A percentile compares a stretch with the other conserved stretches of the same genome.
These are phyloP conservation scores for Schizophyllum commune DNA, from an alignment of 1,284 basidiomycete species.

Conservation along the genomic window DNA sequence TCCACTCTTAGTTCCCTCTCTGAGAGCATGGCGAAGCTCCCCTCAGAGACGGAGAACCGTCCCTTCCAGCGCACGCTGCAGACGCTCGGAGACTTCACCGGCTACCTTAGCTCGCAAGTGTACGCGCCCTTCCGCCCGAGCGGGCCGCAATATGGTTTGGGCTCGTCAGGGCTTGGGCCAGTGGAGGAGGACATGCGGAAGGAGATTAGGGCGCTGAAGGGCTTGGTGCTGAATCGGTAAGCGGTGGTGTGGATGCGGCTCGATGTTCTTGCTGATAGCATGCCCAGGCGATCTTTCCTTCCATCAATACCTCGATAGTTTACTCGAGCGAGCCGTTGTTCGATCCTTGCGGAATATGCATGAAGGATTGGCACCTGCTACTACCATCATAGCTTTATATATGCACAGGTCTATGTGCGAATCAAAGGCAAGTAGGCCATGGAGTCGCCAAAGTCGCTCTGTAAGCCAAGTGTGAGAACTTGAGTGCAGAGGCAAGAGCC, in stretches of 20 bases:
- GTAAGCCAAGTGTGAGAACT: no score
- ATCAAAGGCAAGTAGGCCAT: no score
- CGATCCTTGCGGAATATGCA: no score
- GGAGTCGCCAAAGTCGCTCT: no score
- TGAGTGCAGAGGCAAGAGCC: no score
- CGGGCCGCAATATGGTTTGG: constrained; percentile 7
- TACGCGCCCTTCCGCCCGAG: constrained; percentile 38
- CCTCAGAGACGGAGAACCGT: constrained; percentile 20
- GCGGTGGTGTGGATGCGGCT: constrained; percentile 9
- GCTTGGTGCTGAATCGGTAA: constrained; percentile 57
- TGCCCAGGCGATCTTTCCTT: constrained; percentile 10
- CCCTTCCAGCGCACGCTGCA: constrained; percentile 47
- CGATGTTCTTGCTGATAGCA: not conserved
- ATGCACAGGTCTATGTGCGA: no score
- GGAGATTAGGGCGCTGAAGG: constrained; percentile 62
- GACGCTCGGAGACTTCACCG: constrained; percentile 54
- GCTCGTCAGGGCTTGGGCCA: constrained; percentile 18
- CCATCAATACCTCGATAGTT: not conserved
- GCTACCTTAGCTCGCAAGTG: constrained; percentile 57
- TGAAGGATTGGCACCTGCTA: no score
- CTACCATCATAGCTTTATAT: no score
- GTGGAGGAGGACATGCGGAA: constrained; percentile 55
- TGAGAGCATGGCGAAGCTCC: constrained; percentile 32
- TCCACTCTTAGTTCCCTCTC: constrained; percentile 39
- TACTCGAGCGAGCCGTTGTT: no score